Percentiles rank a stretch among this genome's conserved stretches.
Conservation (phyloP, 2,329 filamentous ascomycete species). For the Penicillium hordei region DNA sequence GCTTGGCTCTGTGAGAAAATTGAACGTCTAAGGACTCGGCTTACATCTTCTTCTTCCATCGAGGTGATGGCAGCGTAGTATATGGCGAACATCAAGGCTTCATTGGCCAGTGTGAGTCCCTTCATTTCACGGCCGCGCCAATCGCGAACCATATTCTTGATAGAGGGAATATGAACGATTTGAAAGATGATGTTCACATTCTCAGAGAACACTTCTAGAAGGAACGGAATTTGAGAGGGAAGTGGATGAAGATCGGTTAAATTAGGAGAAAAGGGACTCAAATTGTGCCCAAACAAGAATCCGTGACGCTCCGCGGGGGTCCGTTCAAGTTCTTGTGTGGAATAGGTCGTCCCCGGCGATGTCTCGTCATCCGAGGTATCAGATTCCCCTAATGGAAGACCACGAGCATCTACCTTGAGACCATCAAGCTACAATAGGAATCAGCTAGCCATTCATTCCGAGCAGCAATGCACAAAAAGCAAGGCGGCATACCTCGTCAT, state of each 20-base stretch:
- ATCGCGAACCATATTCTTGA: conserved; percentile 32
- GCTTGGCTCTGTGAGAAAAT: not conserved
- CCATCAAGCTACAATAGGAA: conserved; percentile 16
- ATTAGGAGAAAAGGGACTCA: conserved; percentile 28
- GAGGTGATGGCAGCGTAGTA: conserved; percentile 58
- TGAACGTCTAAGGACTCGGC: conserved; percentile 10
- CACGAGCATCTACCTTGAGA: conserved; percentile 24
- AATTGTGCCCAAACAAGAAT: conserved; percentile 53
- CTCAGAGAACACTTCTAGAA: conserved; percentile 52
- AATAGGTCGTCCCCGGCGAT: conserved; percentile 26
- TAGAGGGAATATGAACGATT: conserved; percentile 33
- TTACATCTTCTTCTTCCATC: conserved; percentile 59
- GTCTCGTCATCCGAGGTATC: conserved; percentile 39
- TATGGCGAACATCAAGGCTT: conserved; percentile 58
- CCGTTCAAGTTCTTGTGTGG: conserved; percentile 42
- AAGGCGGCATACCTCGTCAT: conserved; percentile 50
- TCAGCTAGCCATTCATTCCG: not conserved
- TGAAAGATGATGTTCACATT: conserved; percentile 50
- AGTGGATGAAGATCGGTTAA: conserved; percentile 50
- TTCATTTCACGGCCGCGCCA: conserved; percentile 36
- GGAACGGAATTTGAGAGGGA: conserved; percentile 56
- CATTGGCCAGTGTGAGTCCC: conserved; percentile 45
- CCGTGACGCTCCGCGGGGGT: conserved; percentile 50
- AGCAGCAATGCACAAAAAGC: conserved; percentile 21
- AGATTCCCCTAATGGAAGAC: conserved; percentile 34